A percentile compares a stretch with the other conserved stretches of the same genome.
phyloP scores from a whole-genome alignment of 75 land plant genomes.

The Pinus albicaulis region DNA sequence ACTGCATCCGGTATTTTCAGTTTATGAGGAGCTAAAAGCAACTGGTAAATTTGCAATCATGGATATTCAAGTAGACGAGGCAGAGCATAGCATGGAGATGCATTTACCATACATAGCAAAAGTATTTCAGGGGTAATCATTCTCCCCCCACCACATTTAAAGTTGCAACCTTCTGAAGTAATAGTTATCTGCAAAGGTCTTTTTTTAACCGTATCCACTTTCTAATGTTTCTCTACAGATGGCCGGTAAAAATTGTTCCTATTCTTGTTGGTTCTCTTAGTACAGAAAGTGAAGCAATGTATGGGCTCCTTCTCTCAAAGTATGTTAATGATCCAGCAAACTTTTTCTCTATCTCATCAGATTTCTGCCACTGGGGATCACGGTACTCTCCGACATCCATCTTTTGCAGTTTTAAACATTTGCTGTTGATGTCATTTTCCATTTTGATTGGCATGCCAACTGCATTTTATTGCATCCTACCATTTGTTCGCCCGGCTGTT shows the following conservation, averaged over 20 bases:
- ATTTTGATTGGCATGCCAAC: conserved; percentile 1
- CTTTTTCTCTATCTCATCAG: conserved; percentile 90
- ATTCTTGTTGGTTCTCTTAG: conserved; percentile 83
- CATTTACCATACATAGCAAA: conserved; percentile 94
- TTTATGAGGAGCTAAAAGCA: conserved; percentile 70
- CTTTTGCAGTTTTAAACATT: background rate
- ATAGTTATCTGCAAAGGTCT: background rate
- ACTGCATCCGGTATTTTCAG: conserved; percentile 26
- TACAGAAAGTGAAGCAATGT: conserved; percentile 76
- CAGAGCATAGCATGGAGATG: conserved; percentile 99
- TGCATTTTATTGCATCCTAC: background rate
- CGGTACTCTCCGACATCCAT: conserved; percentile 40
- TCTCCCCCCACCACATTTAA: background rate
- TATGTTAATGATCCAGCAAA: conserved; percentile 85
- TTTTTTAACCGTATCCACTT: background rate
- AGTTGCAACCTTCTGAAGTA: background rate
- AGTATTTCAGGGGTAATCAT: conserved; percentile 81
- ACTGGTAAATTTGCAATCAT: conserved; percentile 89
- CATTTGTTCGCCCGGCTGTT: background rate
- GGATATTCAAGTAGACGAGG: conserved; percentile 86
- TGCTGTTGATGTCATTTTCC: background rate
- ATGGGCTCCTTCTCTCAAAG: conserved; percentile 78
- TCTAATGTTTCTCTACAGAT: conserved; percentile 28
- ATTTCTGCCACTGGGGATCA: conserved; percentile 93
- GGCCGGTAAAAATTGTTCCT: conserved; percentile 81